Percentiles rank a stretch among this genome's conserved stretches.
Conservation (phyloP, 2,329 filamentous ascomycete species). For the Tricladium varicosporioides region DNA sequence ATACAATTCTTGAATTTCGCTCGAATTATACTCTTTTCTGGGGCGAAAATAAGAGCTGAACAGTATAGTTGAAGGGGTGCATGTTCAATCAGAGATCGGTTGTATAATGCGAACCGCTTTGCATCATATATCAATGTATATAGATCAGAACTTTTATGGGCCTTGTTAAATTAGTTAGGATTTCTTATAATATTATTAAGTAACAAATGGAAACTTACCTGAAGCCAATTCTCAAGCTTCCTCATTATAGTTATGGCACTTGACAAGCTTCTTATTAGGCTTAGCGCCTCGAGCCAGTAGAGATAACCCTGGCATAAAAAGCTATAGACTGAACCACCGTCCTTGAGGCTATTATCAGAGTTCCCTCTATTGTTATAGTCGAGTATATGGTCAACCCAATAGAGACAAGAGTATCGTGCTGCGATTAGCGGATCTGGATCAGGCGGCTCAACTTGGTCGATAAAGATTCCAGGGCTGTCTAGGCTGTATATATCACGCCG, state of each 20-base stretch:
- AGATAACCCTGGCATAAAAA: background rate
- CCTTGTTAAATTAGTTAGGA: constrained; percentile 25
- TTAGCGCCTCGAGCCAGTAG: too few species aligned
- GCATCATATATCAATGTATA: constrained; percentile 14
- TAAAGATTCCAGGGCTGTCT: background rate
- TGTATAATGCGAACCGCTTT: constrained; percentile 11
- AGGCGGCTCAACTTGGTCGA: constrained; percentile 3
- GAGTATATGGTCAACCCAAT: background rate
- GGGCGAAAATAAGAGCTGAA: background rate
- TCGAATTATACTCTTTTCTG: constrained; percentile 25
- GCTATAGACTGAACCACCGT: background rate
- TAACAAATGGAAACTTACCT: background rate
- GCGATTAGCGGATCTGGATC: background rate
- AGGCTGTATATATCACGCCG: background rate
- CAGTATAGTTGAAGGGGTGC: constrained; percentile 34
- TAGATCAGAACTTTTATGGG: background rate
- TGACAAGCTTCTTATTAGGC: background rate
- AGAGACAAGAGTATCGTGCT: too few species aligned
- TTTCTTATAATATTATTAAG: constrained; percentile 37
- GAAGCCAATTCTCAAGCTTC: background rate
- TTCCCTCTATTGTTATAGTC: background rate
- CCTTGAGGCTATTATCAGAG: background rate
- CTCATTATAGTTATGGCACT: background rate
- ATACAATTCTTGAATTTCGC: constrained; percentile 7
- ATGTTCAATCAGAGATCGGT: constrained; percentile 23